phyloP scores from a whole-genome alignment of 2,329 filamentous ascomycete genomes.

The Cryphonectria radicalis region DNA sequence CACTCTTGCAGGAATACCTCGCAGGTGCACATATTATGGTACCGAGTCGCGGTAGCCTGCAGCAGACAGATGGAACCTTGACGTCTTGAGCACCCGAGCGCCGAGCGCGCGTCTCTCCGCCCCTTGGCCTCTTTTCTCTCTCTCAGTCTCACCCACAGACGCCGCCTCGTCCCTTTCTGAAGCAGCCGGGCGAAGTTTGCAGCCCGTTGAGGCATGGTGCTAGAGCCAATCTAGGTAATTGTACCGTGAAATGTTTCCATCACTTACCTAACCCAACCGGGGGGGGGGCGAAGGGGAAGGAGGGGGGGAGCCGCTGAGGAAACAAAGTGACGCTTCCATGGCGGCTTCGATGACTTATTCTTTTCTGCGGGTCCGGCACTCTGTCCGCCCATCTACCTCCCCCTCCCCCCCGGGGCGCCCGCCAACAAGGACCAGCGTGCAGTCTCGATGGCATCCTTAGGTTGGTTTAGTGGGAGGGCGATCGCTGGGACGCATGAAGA shows the following conservation, averaged over 20 bases:
- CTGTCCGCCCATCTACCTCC: slow-evolving; percentile 22
- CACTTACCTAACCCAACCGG: slow-evolving; percentile 30
- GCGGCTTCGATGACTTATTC: slow-evolving; percentile 48
- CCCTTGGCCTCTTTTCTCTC: too few species aligned
- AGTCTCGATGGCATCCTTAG: slow-evolving; percentile 6
- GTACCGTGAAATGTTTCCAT: slow-evolving; percentile 19
- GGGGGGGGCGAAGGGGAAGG: not conserved
- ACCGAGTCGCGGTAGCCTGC: not conserved
- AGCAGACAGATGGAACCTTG: not conserved
- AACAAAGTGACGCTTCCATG: slow-evolving; percentile 33
- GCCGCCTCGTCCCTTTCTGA: slow-evolving; percentile 20
- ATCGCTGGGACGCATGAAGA: slow-evolving; percentile 47
- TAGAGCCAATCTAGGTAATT: slow-evolving; percentile 12
- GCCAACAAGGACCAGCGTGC: slow-evolving; percentile 35
- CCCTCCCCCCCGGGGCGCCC: slow-evolving; percentile 37
- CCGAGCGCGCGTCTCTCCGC: slow-evolving; percentile 7
- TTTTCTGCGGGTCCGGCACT: slow-evolving; percentile 42
- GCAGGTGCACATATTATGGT: slow-evolving; percentile 17
- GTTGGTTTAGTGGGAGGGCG: slow-evolving; percentile 6
- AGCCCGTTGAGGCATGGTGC: slow-evolving; percentile 17
- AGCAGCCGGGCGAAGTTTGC: slow-evolving; percentile 25
- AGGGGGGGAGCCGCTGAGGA: slow-evolving; percentile 7
- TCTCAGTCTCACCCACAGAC: slow-evolving; percentile 15
- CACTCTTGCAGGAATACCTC: slow-evolving; percentile 19
- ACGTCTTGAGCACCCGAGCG: slow-evolving; percentile 19